Evolutionary conservation across 768 basidiomycete genomes (phyloP).

Genomic region (Naematelia encephala): DNA sequence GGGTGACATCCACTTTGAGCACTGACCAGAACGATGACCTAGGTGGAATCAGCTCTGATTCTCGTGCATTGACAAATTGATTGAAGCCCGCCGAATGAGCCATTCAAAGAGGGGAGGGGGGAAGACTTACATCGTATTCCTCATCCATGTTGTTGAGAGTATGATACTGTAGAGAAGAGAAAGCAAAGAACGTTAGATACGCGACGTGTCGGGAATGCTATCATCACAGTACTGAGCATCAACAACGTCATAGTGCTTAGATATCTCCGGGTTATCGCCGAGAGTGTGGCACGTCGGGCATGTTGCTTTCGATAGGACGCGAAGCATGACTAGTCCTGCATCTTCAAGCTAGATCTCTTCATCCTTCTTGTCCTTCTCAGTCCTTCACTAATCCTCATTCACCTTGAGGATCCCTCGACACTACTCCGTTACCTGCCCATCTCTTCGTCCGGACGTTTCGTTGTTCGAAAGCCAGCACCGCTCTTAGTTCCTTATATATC

Average conservation of each 20-base stretch:
- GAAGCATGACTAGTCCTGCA: too few species aligned
- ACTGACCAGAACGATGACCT: conserved; percentile 49
- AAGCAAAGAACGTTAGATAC: too few species aligned
- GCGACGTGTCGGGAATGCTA: too few species aligned
- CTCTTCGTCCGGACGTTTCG: too few species aligned
- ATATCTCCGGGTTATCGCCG: neutral
- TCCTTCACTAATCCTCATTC: neutral
- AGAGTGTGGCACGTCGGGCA: neutral
- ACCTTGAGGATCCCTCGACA: neutral
- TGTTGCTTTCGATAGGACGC: conserved; percentile 1
- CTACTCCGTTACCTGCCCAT: too few species aligned
- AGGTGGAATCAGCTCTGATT: conserved; percentile 3
- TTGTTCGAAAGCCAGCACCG: too few species aligned
- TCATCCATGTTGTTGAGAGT: conserved; percentile 77
- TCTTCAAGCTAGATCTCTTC: too few species aligned
- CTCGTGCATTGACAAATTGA: neutral
- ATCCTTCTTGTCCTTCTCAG: neutral
- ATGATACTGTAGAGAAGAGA: too few species aligned
- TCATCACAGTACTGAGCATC: too few species aligned
- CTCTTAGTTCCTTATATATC: neutral
- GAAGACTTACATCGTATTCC: conserved; percentile 81
- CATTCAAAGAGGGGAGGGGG: neutral
- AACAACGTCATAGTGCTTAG: neutral
- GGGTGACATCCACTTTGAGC: neutral
- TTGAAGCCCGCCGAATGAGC: neutral